Evolutionary conservation across 805 yeast genomes (phyloP).

Genomic region (Saccharomycopsis capsularis): DNA sequence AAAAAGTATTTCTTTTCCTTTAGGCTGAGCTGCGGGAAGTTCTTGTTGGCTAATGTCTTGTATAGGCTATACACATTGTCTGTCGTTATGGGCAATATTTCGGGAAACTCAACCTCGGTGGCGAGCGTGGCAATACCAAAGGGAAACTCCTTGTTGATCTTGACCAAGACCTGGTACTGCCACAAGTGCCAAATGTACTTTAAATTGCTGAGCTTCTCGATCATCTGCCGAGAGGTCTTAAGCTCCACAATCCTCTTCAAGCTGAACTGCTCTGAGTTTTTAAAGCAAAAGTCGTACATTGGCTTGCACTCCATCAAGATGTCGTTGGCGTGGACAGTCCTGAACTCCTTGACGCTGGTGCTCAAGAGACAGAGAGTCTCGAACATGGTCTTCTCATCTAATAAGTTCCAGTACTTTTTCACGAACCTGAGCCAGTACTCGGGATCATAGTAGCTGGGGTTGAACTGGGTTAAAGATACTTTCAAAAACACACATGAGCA

Average conservation of each 20-base stretch:
- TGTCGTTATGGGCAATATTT: background rate
- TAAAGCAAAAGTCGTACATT: background rate
- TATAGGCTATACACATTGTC: background rate
- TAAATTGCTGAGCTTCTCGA: background rate
- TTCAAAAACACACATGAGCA: background rate
- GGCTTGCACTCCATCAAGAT: background rate
- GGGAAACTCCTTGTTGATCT: background rate
- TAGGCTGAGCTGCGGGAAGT: background rate
- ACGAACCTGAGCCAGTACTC: slow-evolving; percentile 9
- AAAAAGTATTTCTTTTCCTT: background rate
- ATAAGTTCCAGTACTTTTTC: slow-evolving; percentile 5
- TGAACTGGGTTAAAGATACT: background rate
- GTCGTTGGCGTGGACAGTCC: background rate
- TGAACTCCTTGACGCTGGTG: background rate
- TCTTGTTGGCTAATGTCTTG: background rate
- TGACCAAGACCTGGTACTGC: background rate
- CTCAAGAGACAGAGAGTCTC: background rate
- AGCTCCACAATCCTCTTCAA: background rate
- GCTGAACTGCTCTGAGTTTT: background rate
- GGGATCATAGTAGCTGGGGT: background rate
- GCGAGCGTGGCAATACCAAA: background rate
- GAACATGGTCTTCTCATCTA: background rate
- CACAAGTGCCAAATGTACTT: slow-evolving; percentile 3
- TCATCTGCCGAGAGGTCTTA: background rate
- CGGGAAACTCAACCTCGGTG: background rate